Evolutionary conservation across 768 basidiomycete species (phyloP), one percentile per base, ranked within the genome.

Genomic region (Pleurotus tuber-regium): DNA sequence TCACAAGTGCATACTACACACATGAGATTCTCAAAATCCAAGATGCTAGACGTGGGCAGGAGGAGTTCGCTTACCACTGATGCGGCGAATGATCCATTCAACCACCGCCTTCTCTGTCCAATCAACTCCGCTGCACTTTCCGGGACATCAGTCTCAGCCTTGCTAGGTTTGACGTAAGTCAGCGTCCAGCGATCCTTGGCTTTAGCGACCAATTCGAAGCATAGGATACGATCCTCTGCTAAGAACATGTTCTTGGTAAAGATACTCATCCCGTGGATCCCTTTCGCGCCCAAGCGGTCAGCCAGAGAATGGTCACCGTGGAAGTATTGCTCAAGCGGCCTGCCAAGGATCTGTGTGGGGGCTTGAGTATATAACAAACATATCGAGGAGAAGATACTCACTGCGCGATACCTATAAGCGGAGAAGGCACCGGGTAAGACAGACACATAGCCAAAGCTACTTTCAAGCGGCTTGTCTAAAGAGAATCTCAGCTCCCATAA

Each of bases 351-450:
- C 31, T 42, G 16, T 9, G 18, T 12, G 8, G 9, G 9, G 21
- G n/a, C n/a, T 14, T 19, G 21, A 24, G 41, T 5, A 42, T 5
- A 6, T 6, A 42, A 6, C 23, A 16, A 7, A 12, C 10, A 9
- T 19, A 9, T 25, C 26, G 41, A 5, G 23, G 23, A 9, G 26
- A 24, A 8, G 14, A 19, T 12, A 19, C 41, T 42, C 10, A 42
- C 41, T 2, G 95, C 95, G 18, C 87, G 84, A 70, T 72, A 98
- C n/a, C 92, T 82, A 68, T 98, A 98, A 7, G 94, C 94, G 7
- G 92, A 94, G 79, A 98, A 98, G 43, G 95, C 95, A 64, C 95
- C 95, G 47, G 95, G 95, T 50, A 97, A 73, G 56, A 98, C 95
- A 31, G 92, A 93, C 8, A 94, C 92, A 59, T 97, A 98, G 25